A percentile compares a stretch with the other conserved stretches of the same genome.
These are phyloP conservation scores for Sugiyamaella castrensis DNA, from an alignment of 1,139 yeast species.

Conservation along the genomic window DNA sequence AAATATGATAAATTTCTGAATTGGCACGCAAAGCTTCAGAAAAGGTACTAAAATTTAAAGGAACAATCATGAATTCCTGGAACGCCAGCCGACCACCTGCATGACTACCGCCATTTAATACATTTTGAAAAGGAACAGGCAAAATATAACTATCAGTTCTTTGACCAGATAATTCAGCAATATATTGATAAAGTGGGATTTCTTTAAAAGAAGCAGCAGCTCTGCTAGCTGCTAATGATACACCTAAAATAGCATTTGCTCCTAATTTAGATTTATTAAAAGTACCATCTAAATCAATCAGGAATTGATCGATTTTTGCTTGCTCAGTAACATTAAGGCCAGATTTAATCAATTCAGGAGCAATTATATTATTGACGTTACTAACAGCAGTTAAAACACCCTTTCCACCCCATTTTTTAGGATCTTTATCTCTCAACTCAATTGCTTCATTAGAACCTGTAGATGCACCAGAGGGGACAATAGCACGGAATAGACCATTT, in stretches of 20 bases:
- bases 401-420: slow-evolving; percentile 92
- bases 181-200: slow-evolving; percentile 82
- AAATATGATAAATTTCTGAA: slow-evolving; percentile 93
- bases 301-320: slow-evolving; percentile 73
- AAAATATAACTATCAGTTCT: slow-evolving; percentile 71
- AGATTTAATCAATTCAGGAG: slow-evolving; percentile 78
- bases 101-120: slow-evolving; percentile 97
- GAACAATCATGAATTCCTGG: slow-evolving; percentile 99
- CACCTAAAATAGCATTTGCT: slow-evolving; percentile 95
- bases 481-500: slow-evolving; percentile 84
- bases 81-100: slow-evolving; percentile 98
- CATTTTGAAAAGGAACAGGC: slow-evolving; percentile 97
- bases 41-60: slow-evolving; percentile 82
- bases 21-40: slow-evolving; percentile 93
- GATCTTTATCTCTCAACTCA: slow-evolving; percentile 94
- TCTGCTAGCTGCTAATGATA: slow-evolving; percentile 86
- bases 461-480: slow-evolving; percentile 96
- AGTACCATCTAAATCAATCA: slow-evolving; percentile 80
- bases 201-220: slow-evolving; percentile 92
- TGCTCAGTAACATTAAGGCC: slow-evolving; percentile 75
- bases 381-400: slow-evolving; percentile 91
- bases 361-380: slow-evolving; percentile 85
- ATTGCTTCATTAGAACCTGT: slow-evolving; percentile 94
- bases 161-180: slow-evolving; percentile 64
- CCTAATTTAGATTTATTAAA: slow-evolving; percentile 92